Conservation (phyloP, 2,329 filamentous ascomycete genomes). For the Fusarium sp. region DNA sequence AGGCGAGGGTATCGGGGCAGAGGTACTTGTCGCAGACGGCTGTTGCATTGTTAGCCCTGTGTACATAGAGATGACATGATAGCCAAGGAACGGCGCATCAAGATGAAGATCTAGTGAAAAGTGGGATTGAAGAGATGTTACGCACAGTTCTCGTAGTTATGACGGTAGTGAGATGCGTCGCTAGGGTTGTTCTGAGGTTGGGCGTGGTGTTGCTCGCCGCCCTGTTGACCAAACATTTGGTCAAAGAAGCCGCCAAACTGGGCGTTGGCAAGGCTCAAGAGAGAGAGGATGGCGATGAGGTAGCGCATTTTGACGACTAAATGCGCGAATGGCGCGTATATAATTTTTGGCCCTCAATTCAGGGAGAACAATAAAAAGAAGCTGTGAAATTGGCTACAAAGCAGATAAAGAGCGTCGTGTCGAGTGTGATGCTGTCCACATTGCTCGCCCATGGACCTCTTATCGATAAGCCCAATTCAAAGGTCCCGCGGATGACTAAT, state of each 20-base stretch:
- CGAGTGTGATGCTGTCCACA: slow-evolving; percentile 40
- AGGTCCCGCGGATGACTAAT: slow-evolving; percentile 39
- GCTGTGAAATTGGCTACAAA: not conserved
- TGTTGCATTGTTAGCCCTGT: slow-evolving; percentile 46
- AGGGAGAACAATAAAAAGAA: not conserved
- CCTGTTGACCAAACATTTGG: slow-evolving; percentile 80
- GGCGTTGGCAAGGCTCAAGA: slow-evolving; percentile 69
- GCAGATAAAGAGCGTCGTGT: not conserved
- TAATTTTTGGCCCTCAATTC: not conserved
- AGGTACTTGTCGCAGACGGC: slow-evolving; percentile 93
- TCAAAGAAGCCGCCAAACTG: slow-evolving; percentile 96
- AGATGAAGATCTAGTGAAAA: not conserved
- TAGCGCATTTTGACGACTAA: slow-evolving; percentile 44
- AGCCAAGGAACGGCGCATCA: not conserved
- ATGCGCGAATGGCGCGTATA: not conserved
- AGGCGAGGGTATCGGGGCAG: slow-evolving; percentile 91
- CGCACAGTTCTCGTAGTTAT: slow-evolving; percentile 72
- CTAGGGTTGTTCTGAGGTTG: slow-evolving; percentile 81
- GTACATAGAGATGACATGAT: not conserved
- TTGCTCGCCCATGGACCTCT: slow-evolving; percentile 15
- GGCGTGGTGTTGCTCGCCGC: slow-evolving; percentile 57
- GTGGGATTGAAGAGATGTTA: not conserved
- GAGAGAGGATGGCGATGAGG: slow-evolving; percentile 60
- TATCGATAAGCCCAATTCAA: slow-evolving; percentile 40
- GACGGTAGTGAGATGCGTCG: slow-evolving; percentile 81